Conservation (phyloP, 192 early-diverging fungal species). For the Dissophora ornata region DNA sequence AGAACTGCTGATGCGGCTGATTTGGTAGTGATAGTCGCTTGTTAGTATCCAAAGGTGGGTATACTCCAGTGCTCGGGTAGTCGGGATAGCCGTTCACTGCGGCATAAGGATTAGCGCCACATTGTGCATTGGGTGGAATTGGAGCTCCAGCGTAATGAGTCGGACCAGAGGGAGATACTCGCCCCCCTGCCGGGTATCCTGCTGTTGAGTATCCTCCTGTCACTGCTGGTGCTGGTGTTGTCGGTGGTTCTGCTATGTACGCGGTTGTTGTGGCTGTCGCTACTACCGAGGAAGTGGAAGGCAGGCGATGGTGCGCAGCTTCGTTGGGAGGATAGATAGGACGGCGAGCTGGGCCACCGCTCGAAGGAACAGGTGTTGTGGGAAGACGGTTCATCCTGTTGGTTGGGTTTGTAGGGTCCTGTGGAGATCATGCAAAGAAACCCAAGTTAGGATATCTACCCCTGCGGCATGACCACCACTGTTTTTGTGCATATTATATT, state of each 20-base stretch:
- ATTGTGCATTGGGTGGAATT: not conserved
- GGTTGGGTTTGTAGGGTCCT: slow-evolving; percentile 30
- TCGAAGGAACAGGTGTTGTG: slow-evolving; percentile 6
- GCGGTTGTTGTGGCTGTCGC: not conserved
- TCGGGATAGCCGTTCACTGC: slow-evolving; percentile 10
- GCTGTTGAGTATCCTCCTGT: no score
- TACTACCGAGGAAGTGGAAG: not conserved
- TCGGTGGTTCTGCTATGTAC: slow-evolving; percentile 1
- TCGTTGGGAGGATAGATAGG: slow-evolving; percentile 23
- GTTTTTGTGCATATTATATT: no score
- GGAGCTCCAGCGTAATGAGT: slow-evolving; percentile 4
- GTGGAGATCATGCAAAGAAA: not conserved
- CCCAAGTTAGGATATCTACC: not conserved
- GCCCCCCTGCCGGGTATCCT: slow-evolving; percentile 15
- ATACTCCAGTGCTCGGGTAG: not conserved
- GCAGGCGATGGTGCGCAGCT: no score
- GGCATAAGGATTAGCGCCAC: slow-evolving; percentile 1
- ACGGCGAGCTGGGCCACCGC: slow-evolving; percentile 6
- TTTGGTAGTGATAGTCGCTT: slow-evolving; percentile 6
- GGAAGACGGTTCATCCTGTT: slow-evolving; percentile 19
- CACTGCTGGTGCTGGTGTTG: not conserved
- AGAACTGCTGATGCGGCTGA: slow-evolving; percentile 5
- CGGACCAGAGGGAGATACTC: slow-evolving; percentile 30
- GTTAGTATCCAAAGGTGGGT: not conserved
- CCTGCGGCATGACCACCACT: no score